Evolutionary conservation across 164 flowering plant species (phyloP), one percentile per base, ranked within the genome.

Genomic region (Amborella trichopoda): DNA sequence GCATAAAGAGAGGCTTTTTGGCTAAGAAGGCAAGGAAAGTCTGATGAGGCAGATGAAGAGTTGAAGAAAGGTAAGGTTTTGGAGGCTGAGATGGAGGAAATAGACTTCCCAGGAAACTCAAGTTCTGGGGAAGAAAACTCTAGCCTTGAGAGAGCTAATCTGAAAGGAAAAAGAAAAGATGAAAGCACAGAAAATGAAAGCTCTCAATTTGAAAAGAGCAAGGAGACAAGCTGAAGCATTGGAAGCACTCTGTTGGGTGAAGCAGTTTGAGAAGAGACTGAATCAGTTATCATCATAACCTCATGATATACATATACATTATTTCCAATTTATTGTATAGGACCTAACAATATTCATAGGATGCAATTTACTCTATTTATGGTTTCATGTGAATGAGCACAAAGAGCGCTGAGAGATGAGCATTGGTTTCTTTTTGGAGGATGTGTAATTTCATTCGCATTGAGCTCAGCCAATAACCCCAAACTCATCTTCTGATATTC

Each of bases 151-250:
- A 71, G 59, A 64, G 48, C 24, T 37, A 73, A 76, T 32, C 46
- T 91, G 53, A 83, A 74, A 52, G n/a, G n/a, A n/a, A n/a, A n/a
- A n/a, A n/a, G 93, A 78, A 48, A 65, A 53, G 43, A 83, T 91
- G 37, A 87, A 80, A 66, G 80, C 79, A 2, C 96, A 91, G 73
- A 91, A 80, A 67, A 54, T 77, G 3, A 77, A 78, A 59, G 98
- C 98, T 0, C 62, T 86, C 14, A 72, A 58, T 44, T 67, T 86
- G 61, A 91, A 87, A 63, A 86, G 90, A 17, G 55, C 80, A 3
- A 96, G 98, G 32, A 80, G 78, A 63, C 82, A 78, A 65, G 70
- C 77, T 1, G 98, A 87, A 69, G 98, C 98, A 21, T 58, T 91
- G 68, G 86, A 81, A 52, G 83, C 90, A 9, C 82, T 91, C 40